phyloP scores from a whole-genome alignment of 495 filamentous ascomycete genomes.

The Oidiodendron maius region DNA sequence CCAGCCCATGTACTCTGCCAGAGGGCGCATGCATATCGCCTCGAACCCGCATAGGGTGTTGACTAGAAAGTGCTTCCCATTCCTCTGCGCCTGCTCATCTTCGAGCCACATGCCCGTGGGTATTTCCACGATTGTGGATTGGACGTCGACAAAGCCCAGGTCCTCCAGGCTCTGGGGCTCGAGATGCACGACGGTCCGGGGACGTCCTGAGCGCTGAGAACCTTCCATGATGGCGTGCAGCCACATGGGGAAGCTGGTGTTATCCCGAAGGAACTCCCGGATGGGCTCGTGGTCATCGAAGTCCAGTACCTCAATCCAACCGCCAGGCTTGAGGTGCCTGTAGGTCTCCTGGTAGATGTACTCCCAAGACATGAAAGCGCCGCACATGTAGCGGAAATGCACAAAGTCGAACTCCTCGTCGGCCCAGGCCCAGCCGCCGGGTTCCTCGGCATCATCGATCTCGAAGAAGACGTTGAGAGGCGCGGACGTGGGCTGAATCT shows the following conservation, averaged over 20 bases:
- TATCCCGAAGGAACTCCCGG: constrained; percentile 32
- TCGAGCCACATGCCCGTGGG: constrained; percentile 54
- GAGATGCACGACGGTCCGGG: constrained; percentile 50
- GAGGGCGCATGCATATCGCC: constrained; percentile 48
- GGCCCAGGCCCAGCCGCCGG: constrained; percentile 42
- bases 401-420: constrained; percentile 58
- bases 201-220: constrained; percentile 34
- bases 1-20: constrained; percentile 57
- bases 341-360: constrained; percentile 55
- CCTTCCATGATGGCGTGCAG: constrained; percentile 34
- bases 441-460: constrained; percentile 59
- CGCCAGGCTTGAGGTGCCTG: constrained; percentile 54
- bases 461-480: constrained; percentile 66
- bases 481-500: constrained; percentile 45
- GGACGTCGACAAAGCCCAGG: constrained; percentile 57
- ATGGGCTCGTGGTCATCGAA: constrained; percentile 38
- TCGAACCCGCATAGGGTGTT: constrained; percentile 60
- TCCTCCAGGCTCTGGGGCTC: constrained; percentile 40
- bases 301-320: constrained; percentile 60
- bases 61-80: constrained; percentile 64
- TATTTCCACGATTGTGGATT: constrained; percentile 46
- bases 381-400: constrained; percentile 57
- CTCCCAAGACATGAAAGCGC: constrained; percentile 58
- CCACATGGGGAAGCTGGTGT: constrained; percentile 27
- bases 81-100: constrained; percentile 44